phyloP scores from a whole-genome alignment of 2,329 filamentous ascomycete genomes.

The Cyphellophora europaea region DNA sequence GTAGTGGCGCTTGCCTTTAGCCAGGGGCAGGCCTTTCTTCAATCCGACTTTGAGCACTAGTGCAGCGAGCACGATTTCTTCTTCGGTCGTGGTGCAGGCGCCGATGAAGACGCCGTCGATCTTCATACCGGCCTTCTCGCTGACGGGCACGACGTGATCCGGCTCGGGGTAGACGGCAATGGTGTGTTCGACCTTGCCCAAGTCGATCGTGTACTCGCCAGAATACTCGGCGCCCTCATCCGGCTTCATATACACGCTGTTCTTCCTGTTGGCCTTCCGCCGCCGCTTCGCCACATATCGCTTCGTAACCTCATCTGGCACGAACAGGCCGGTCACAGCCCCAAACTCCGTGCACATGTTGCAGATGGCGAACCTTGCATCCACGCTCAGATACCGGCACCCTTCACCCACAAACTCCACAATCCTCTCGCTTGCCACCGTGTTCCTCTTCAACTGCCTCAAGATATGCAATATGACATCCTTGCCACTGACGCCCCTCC shows the following conservation, averaged over 20 bases:
- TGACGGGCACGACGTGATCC: slow-evolving; percentile 35
- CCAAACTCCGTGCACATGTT: slow-evolving; percentile 42
- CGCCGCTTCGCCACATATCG: slow-evolving; percentile 27
- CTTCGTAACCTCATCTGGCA: slow-evolving; percentile 28
- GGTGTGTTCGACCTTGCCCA: slow-evolving; percentile 28
- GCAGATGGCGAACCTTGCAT: slow-evolving; percentile 38
- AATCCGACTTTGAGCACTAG: slow-evolving; percentile 32
- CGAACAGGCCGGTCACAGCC: slow-evolving; percentile 34
- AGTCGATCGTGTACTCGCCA: slow-evolving; percentile 28
- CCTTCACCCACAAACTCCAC: slow-evolving; percentile 39
- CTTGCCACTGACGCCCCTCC: slow-evolving; percentile 33
- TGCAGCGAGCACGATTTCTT: slow-evolving; percentile 34
- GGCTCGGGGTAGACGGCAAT: slow-evolving; percentile 34
- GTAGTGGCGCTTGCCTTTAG: slow-evolving; percentile 29
- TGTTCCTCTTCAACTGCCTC: slow-evolving; percentile 35
- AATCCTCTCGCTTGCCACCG: slow-evolving; percentile 33
- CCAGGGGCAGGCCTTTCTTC: slow-evolving; percentile 22
- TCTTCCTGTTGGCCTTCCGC: slow-evolving; percentile 24
- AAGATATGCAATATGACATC: slow-evolving; percentile 38
- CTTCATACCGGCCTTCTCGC: slow-evolving; percentile 21
- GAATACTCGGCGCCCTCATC: slow-evolving; percentile 32
- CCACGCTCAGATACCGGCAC: slow-evolving; percentile 27
- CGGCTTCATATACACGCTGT: slow-evolving; percentile 29
- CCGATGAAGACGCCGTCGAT: slow-evolving; percentile 39
- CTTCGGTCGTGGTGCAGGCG: slow-evolving; percentile 38